Conservation (phyloP, 768 basidiomycete genomes). For the Imleria badia region DNA sequence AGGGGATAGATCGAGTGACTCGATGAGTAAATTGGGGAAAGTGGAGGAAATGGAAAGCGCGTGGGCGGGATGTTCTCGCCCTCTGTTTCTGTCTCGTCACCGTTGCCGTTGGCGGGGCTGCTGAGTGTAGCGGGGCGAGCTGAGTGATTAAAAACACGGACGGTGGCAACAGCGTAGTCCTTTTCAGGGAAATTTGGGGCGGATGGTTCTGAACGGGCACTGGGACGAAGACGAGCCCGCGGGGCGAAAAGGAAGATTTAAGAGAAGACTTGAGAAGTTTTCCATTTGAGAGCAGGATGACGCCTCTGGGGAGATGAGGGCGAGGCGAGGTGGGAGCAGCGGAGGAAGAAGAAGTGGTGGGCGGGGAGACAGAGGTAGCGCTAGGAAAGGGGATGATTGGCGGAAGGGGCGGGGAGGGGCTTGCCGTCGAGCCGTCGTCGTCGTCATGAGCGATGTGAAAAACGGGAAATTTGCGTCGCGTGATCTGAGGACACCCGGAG, state of each 20-base stretch:
- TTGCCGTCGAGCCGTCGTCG: conserved; percentile 27
- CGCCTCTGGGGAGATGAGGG: conserved; percentile 33
- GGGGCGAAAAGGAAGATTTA: too few relatives aligned
- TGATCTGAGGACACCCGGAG: conserved; percentile 43
- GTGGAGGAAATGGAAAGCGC: conserved; percentile 29
- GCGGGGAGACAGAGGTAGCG: conserved; percentile 25
- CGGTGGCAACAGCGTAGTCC: conserved; percentile 57
- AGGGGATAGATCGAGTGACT: conserved; percentile 34
- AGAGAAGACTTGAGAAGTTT: too few relatives aligned
- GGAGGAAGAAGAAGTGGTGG: not conserved
- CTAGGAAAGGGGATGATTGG: conserved; percentile 46
- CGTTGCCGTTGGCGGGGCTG: conserved; percentile 12
- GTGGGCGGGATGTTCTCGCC: conserved; percentile 15
- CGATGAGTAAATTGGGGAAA: conserved; percentile 33
- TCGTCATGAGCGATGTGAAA: conserved; percentile 23
- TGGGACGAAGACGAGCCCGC: conserved; percentile 20
- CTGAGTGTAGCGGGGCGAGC: conserved; percentile 66
- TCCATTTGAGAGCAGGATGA: conserved; percentile 61
- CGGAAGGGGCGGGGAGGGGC: conserved; percentile 9
- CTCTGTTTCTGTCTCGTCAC: conserved; percentile 50
- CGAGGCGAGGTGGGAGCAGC: not conserved
- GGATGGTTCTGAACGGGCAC: conserved; percentile 58
- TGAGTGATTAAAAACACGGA: conserved; percentile 61
- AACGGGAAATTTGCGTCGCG: conserved; percentile 13
- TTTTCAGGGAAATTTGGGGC: conserved; percentile 80